Evolutionary conservation across 805 yeast genomes (phyloP).

Genomic region (Ogataea corticis): DNA sequence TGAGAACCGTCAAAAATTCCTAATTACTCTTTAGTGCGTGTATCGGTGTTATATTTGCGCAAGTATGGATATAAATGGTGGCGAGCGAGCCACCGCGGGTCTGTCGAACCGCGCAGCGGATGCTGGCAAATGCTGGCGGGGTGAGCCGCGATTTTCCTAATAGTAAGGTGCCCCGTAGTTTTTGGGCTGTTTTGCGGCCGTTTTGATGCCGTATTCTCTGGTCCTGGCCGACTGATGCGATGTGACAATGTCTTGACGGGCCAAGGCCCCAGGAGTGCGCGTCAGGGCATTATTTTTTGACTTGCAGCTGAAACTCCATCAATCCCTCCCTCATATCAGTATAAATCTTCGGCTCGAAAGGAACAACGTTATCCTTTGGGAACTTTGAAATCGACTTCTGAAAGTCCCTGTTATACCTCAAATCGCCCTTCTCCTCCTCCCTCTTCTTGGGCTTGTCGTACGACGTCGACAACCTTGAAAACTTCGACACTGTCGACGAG

Average conservation of each 20-base stretch:
- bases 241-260: no score
- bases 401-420: constrained; percentile 28
- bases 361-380: constrained; percentile 30
- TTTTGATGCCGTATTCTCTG: no score
- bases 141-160: background rate
- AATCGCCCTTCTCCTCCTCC: constrained; percentile 3
- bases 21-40: no score
- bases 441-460: constrained; percentile 2
- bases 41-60: background rate
- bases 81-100: no score
- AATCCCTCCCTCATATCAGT: constrained; percentile 33
- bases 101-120: no score
- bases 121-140: background rate
- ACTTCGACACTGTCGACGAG: constrained; percentile 22
- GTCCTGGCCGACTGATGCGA: no score
- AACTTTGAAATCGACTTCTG: constrained; percentile 34
- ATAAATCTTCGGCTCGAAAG: constrained; percentile 31
- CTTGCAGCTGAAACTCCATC: constrained; percentile 34
- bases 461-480: constrained; percentile 21
- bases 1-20: no score
- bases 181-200: no score
- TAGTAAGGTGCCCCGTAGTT: no score
- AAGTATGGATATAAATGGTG: no score
- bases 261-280: no score
- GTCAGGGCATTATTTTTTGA: constrained; percentile 4